Base-by-base conservation (phyloP, 805 yeast species). In the Saccharomycopsis lassenensis region DNA sequence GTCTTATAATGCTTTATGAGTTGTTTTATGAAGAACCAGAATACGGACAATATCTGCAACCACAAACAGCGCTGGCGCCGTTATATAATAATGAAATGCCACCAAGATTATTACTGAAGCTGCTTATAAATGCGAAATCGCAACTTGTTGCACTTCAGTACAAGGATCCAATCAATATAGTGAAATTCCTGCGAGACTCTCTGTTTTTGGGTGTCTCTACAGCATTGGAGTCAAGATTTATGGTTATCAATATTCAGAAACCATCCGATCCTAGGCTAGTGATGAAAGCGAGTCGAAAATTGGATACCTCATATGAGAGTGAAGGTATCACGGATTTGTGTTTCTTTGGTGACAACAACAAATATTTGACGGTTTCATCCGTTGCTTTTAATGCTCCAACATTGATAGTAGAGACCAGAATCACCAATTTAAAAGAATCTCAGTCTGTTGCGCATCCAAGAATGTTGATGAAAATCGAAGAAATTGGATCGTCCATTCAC, bases 311-410 rank as follows among this genome's bases (percentile, higher is more conserved):
- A 0, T 56, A 80, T 46, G 93, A 83, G 43, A 74, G 83, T 39
- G 96, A 87, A 52, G 96, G 96, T 2, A 83, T 89, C 25, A 89
- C 97, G 0, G 82, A 77, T 44, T 58, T 83, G 5, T 69, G 70
- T 38, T 80, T 86, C 52, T 77, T 79, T 54, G 84, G 85, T 0
- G 76, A 74, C 27, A 72, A 74, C 45, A 56, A 71, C 40, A 55
- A 64, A 21, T 56, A 67, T 29, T 67, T 76, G 71, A 65, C 66
- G 27, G 62, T 72, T 4, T 66, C 78, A 0, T 67, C 81, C 1
- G 72, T 71, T 4, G 77, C 85, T 5, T 71, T 72, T 36, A 68
- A 71, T 44, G 67, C 82, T 2, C 72, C 77, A 2, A 84, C 86
- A 0, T 74, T 79, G 30, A 63, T 79, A 5, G 63, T 79, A 20